Base-by-base conservation (phyloP, 805 yeast species). In the Yamadazyma philogaea region DNA sequence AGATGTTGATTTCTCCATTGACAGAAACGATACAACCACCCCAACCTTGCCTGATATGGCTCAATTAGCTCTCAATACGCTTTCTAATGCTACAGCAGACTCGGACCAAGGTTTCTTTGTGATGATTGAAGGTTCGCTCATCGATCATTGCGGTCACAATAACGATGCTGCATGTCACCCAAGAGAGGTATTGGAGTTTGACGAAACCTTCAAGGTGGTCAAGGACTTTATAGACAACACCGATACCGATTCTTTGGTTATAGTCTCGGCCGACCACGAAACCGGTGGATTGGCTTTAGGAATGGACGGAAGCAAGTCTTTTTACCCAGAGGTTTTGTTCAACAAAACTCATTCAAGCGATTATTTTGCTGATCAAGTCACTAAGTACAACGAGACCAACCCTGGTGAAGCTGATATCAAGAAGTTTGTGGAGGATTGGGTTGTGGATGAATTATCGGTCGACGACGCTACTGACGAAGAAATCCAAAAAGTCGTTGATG, bases 111-210 rank as follows among this genome's bases (percentile, higher is more conserved):
- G 96, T 0, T 88, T 89, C 61, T 88, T 89, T 68, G 60, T 89
- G 43, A 60, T 89, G 63, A 78, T 89, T 40, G 96, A 89, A 68
- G 96, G 96, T 14, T 84, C 95, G 6, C 76, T 96, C 60, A 88
- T 89, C 54, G 96, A 89, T 65, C 96, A 89, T 58, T 95, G 95
- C 4, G 96, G 96, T 35, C 96, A 89, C 66, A 81, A 76, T 52
- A 88, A 89, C 56, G 96, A 89, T 61, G 90, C 96, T 8, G 89
- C 89, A 6, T 95, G 95, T 6, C 95, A 87, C 64, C 95, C 85
- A 7, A 74, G 87, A 53, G 96, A 88, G 62, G 89, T 86, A 2
- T 65, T 89, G 53, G 96, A 95, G 1, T 90, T 81, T 61, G 95
- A 87, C 60, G 79, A 78, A 46, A 89, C 96, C 3, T 87, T 86